Percentiles rank a stretch among this genome's conserved stretches.
Evolutionary conservation across 2,329 filamentous ascomycete species (phyloP).

Genomic region (Epichloe coenophiala): DNA sequence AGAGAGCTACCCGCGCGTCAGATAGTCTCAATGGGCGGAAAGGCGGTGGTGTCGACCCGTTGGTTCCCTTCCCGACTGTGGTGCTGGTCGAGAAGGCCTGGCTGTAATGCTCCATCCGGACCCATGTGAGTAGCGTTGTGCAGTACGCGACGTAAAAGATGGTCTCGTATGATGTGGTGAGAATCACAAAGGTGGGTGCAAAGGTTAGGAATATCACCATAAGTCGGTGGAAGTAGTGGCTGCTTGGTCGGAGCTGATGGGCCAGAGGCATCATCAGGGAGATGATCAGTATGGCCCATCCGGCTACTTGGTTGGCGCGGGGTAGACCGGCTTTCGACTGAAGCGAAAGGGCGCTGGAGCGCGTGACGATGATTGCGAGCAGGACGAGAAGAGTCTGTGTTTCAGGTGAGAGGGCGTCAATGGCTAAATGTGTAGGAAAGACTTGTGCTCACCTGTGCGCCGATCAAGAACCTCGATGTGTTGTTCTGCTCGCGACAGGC

Average conservation of each 20-base stretch:
- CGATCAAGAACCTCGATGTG: too few relatives aligned
- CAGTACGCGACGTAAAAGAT: conserved; percentile 91
- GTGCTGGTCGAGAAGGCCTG: neutral
- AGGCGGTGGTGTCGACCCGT: conserved; percentile 11
- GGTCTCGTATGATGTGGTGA: conserved; percentile 94
- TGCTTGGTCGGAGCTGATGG: conserved; percentile 69
- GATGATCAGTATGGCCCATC: conserved; percentile 61
- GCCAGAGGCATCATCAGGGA: conserved; percentile 70
- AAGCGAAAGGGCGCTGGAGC: conserved; percentile 71
- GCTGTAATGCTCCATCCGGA: conserved; percentile 29
- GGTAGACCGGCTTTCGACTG: conserved; percentile 78
- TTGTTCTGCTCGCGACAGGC: too few relatives aligned
- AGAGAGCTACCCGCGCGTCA: conserved; percentile 81
- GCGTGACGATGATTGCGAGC: conserved; percentile 73
- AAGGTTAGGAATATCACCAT: conserved; percentile 86
- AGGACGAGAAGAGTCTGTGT: too few relatives aligned
- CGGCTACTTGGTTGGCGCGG: conserved; percentile 79
- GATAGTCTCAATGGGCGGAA: conserved; percentile 58
- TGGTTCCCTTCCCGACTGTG: conserved; percentile 1
- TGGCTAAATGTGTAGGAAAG: too few relatives aligned
- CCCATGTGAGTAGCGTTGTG: conserved; percentile 72
- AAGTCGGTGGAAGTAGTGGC: conserved; percentile 80
- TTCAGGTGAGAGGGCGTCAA: too few relatives aligned
- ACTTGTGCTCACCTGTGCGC: too few relatives aligned
- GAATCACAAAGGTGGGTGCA: conserved; percentile 83